A percentile compares a stretch with the other conserved stretches of the same genome.
phyloP scores from a whole-genome alignment of 2,329 filamentous ascomycete species.

The Cercospora nicotianae region DNA sequence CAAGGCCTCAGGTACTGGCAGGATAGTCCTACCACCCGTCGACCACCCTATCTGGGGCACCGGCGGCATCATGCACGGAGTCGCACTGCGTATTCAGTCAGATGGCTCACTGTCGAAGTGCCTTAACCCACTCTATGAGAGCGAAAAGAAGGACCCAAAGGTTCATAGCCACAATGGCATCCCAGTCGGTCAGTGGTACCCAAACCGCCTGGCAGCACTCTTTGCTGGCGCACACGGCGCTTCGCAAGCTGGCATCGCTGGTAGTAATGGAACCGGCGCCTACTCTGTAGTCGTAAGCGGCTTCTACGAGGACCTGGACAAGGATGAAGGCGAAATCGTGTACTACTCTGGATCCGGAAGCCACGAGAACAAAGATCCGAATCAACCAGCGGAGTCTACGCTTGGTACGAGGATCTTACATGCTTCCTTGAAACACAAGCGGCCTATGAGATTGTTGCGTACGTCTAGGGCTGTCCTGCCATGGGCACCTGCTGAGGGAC shows the following conservation, averaged over 20 bases:
- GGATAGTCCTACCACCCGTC: constrained; percentile 15
- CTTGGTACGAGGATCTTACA: constrained; percentile 25
- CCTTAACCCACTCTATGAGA: constrained; percentile 17
- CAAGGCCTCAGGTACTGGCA: background rate
- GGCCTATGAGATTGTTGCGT: constrained; percentile 30
- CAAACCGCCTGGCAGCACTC: constrained; percentile 27
- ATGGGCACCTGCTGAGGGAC: constrained; percentile 24
- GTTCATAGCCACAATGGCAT: constrained; percentile 32
- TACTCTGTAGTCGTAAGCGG: constrained; percentile 32
- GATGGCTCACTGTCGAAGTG: constrained; percentile 10
- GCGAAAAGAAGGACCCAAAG: constrained; percentile 20
- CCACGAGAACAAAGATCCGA: constrained; percentile 30
- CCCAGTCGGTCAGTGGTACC: constrained; percentile 30
- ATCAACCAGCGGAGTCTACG: constrained; percentile 18
- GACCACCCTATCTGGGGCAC: constrained; percentile 30
- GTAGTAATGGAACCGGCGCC: constrained; percentile 24
- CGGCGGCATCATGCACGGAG: constrained; percentile 34
- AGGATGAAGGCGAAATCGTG: constrained; percentile 27
- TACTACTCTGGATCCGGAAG: constrained; percentile 33
- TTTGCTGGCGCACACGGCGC: constrained; percentile 33
- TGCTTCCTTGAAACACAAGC: constrained; percentile 14
- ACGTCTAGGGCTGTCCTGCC: constrained; percentile 16
- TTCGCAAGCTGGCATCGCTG: constrained; percentile 30
- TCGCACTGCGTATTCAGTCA: constrained; percentile 15
- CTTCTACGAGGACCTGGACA: constrained; percentile 30